Base-by-base conservation (phyloP, 352 stramenopile species). In the Pythium vanterpoolii region DNA sequence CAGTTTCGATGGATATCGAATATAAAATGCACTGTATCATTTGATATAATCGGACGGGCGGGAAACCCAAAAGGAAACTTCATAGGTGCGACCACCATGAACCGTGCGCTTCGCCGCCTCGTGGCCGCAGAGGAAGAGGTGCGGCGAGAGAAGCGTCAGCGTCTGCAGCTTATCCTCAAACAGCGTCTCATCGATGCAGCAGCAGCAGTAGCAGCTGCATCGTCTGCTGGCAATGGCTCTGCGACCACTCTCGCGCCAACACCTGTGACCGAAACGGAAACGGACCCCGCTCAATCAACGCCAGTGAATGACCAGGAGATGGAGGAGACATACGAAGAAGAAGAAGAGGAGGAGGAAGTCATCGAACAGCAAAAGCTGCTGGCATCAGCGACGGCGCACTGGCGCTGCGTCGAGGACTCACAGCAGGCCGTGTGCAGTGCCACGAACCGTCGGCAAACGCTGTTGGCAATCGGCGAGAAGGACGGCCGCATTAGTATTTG, bases 401-500 rank as follows among this genome's bases (percentile, higher is more conserved):
- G 83, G 83, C 66, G 49, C 19, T 86, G 74, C 39, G 67, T 93
- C 7, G 83, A 93, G 28, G 80, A 90, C 66, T 85, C 83, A 38
- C 77, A 90, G 54, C 82, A 93, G 62, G 77, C 83, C 19, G 73
- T 84, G 56, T 91, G 85, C 44, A 56, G 92, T 33, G 76, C 80
- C 2, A 61, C 89, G 30, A 94, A 90, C 60, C 61, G 74, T 0
- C 71, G 71, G 14, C 66, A 81, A 31, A 89, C 79, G 38, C 56
- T 94, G 46, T 60, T 93, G 13, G 83, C 82, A 6, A 80, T 94
- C 24, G 85, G 85, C 43, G 83, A 93, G 64, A 83, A 83, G 33
- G 85, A 91, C 31, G 85, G 85, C 5, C 76, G 83, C 39, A 71
- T 94, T n/a, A 90, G 73, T 9, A 76, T 94, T 26, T 94, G 85